Evolutionary conservation across 208 protist species (phyloP), one percentile per base, ranked within the genome.

Genomic region (Trypanosoma avium): DNA sequence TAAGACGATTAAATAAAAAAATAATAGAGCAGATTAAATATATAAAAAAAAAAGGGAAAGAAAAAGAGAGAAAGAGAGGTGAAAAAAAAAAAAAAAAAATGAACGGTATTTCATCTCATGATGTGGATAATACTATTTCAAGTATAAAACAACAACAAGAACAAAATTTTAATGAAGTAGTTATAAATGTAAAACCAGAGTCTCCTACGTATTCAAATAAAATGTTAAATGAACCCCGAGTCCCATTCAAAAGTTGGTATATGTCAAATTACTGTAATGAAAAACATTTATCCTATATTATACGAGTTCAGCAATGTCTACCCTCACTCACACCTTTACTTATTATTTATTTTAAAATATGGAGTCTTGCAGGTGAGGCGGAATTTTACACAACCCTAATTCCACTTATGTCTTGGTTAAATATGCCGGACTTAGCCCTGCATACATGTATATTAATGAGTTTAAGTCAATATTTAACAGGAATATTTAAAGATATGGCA

Each of bases 191-290:
- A n/a, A n/a, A n/a, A n/a, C n/a, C n/a, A n/a, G n/a, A n/a, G n/a
- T n/a, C n/a, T n/a, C n/a, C n/a, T n/a, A n/a, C n/a, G n/a, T n/a
- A n/a, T n/a, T n/a, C n/a, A n/a, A n/a, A n/a, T n/a, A n/a, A n/a
- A n/a, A n/a, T n/a, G n/a, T n/a, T n/a, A n/a, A n/a, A n/a, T n/a
- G n/a, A n/a, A n/a, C n/a, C n/a, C n/a, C 40, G 32, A 9, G 58
- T 84, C 1, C 33, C 61, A 0, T 88, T 91, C 63, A 80, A 77
- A 7, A 77, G 83, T 9, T 92, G 85, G 85, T 92, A 92, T 77
- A 78, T 80, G 38, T 84, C 63, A 35, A 63, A 79, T 61, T 84
- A 75, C 67, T 92, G 85, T 69, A 85, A 79, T 46, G 77, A 82
- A 26, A 35, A 56, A 52, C 63, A 83, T 54, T 67, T 92, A 52